These are phyloP conservation scores for Jatropha curcas DNA, from an alignment of 345 rosid species.

Conservation along the genomic window DNA sequence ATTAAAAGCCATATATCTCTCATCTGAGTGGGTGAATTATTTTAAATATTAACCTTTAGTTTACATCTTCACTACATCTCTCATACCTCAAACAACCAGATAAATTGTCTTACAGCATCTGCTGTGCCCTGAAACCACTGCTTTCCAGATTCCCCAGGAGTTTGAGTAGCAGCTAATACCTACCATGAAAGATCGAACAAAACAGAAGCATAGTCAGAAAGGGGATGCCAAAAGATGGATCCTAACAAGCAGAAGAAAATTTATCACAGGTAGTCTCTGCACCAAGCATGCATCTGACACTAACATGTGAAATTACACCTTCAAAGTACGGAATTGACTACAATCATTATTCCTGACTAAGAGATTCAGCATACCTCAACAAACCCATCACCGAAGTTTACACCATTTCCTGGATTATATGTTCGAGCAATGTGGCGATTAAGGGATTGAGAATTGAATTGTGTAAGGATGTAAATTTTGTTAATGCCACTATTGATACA, in stretches of 20 bases:
- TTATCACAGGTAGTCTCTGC: background rate
- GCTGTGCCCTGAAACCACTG: conserved; percentile 98
- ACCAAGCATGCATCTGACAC: background rate
- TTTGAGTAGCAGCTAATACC: conserved; percentile 92
- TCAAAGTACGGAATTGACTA: background rate
- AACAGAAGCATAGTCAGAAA: conserved; percentile 18
- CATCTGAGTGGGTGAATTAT: background rate
- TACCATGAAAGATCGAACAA: conserved; percentile 18
- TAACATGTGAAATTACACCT: background rate
- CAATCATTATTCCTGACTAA: no score
- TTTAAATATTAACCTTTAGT: background rate
- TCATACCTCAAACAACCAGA: conserved; percentile 80
- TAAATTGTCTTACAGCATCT: conserved; percentile 85
- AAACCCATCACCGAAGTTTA: conserved; percentile 71
- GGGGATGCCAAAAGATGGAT: background rate
- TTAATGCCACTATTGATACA: conserved; percentile 85
- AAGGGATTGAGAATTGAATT: conserved; percentile 83
- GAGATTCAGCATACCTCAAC: conserved; percentile 55
- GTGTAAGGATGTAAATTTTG: conserved; percentile 88
- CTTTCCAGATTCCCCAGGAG: conserved; percentile 78
- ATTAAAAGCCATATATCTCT: background rate
- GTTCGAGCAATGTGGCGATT: conserved; percentile 75
- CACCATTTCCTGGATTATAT: conserved; percentile 64
- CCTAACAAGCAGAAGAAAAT: background rate
- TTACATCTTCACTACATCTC: background rate